Base-by-base conservation (phyloP, 2,329 filamentous ascomycete genomes). In the Hymenoscyphus linearis region DNA sequence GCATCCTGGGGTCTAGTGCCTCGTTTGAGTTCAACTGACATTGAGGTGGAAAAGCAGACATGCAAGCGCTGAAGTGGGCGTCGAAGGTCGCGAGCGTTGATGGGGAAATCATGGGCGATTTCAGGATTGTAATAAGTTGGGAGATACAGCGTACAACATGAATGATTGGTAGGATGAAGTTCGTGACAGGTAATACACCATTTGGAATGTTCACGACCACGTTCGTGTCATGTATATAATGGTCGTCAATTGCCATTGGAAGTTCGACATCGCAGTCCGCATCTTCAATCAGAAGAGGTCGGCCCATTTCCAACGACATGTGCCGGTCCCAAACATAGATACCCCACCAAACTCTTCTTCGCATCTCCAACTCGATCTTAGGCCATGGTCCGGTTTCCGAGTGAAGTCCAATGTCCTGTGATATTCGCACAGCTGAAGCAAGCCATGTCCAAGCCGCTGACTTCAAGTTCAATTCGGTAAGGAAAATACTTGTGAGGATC, bases 321-420 rank as follows among this genome's bases (percentile, higher is more conserved):
- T 90, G 82, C 64, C 92, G 85, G 76, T 99, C 95, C 77, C 93
- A 86, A 52, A 91, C 85, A 75, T 98, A 98, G 60, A 96, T 85
- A 14, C 90, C 86, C 92, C 95, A 99, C 93, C 93, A 99, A 2
- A 95, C 85, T 60, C 93, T 83, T 63, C 90, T 85, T 59, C 93
- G 85, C 85, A 93, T 92, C 74, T 98, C 93, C 12, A 84, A 84
- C 69, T 96, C 92, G 14, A 96, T 79, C 1, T 86, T 80, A 2
- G 89, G 82, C 81, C 88, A 91, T 0, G 86, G 82, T 0, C 87
- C 88, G 1, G 85, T 84, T 69, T 96, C 90, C 6, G 84, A 78
- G 69, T 97, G 88, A 10, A 98, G 79, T 0, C 90, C 90, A 53
- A 97, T 80, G 66, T 95, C 90, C 72, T 98, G 93, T 0, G 89